Conservation (phyloP, 108 stramenopile genomes). For the Nitzschia sp. region DNA sequence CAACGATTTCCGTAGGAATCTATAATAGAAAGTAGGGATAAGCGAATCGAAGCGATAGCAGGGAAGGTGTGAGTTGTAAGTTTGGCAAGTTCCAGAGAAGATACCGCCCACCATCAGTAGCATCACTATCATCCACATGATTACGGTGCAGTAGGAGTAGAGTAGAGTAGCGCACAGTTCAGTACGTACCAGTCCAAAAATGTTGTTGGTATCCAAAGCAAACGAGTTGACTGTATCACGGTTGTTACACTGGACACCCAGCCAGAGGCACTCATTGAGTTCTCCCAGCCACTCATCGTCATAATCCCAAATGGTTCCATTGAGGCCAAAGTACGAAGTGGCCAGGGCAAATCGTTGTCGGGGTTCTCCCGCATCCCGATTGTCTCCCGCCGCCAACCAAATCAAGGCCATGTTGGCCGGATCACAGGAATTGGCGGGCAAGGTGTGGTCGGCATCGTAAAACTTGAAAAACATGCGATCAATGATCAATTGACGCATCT, state of each 20-base stretch:
- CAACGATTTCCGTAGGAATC: conserved; percentile 59
- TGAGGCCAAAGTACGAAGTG: conserved; percentile 34
- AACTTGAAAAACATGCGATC: conserved; percentile 35
- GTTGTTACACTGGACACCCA: conserved; percentile 55
- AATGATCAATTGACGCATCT: conserved; percentile 25
- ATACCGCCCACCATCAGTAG: background rate
- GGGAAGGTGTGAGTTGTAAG: background rate
- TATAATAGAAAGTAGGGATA: conserved; percentile 3
- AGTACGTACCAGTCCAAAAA: conserved; percentile 40
- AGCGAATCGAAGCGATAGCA: background rate
- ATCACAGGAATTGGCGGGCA: conserved; percentile 28
- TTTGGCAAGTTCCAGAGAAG: background rate
- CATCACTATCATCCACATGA: too few relatives aligned
- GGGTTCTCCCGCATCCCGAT: conserved; percentile 46
- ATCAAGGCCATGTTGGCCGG: conserved; percentile 46
- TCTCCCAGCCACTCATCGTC: conserved; percentile 43
- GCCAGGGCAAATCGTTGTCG: conserved; percentile 40
- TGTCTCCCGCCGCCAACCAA: conserved; percentile 49
- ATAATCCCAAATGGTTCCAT: conserved; percentile 58
- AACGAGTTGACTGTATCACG: conserved; percentile 38
- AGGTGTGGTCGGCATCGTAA: conserved; percentile 22
- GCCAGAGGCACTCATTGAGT: conserved; percentile 51
- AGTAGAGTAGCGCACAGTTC: too few relatives aligned
- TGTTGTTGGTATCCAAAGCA: conserved; percentile 50
- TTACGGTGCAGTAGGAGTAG: too few relatives aligned